A percentile compares a stretch with the other conserved stretches of the same genome.
phyloP scores from a whole-genome alignment of 139 green algal species.

The Chlamydomonas schloesseri region DNA sequence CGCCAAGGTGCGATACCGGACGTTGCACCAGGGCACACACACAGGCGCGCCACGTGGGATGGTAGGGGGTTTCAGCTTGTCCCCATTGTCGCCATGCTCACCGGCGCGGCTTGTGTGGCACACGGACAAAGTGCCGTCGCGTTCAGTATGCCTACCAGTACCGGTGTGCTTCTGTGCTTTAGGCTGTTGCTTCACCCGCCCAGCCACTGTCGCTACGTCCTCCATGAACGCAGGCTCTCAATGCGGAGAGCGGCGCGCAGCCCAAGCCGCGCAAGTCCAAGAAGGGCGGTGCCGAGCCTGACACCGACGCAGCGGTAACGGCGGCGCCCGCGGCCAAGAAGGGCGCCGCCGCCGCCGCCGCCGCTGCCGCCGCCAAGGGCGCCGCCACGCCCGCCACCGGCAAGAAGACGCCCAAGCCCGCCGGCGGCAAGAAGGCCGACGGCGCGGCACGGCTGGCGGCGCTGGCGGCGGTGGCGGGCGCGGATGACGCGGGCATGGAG shows the following conservation, averaged over 20 bases:
- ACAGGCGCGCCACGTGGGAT: too few relatives aligned
- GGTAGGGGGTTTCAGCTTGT: too few relatives aligned
- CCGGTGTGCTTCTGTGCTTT: too few relatives aligned
- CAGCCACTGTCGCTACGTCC: neutral
- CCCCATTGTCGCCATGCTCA: too few relatives aligned
- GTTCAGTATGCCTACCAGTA: too few relatives aligned
- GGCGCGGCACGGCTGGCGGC: neutral
- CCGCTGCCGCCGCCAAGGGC: neutral
- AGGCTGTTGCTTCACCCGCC: too few relatives aligned
- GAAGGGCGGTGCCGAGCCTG: neutral
- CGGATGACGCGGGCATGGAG: constrained; percentile 13
- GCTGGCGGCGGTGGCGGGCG: neutral
- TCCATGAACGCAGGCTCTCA: constrained; percentile 27
- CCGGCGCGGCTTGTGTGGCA: too few relatives aligned
- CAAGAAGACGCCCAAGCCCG: neutral
- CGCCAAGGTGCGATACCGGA: constrained; percentile 11
- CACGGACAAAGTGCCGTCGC: too few relatives aligned
- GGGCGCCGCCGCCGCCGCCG: neutral
- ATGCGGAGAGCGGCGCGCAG: constrained; percentile 34
- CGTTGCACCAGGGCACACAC: neutral
- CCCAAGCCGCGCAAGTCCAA: constrained; percentile 37
- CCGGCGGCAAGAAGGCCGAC: neutral
- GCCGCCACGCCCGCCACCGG: neutral
- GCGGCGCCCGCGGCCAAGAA: neutral
- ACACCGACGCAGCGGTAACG: neutral